Evolutionary conservation across 2,329 filamentous ascomycete species (phyloP).

Genomic region (Talaromyces rugulosus): DNA sequence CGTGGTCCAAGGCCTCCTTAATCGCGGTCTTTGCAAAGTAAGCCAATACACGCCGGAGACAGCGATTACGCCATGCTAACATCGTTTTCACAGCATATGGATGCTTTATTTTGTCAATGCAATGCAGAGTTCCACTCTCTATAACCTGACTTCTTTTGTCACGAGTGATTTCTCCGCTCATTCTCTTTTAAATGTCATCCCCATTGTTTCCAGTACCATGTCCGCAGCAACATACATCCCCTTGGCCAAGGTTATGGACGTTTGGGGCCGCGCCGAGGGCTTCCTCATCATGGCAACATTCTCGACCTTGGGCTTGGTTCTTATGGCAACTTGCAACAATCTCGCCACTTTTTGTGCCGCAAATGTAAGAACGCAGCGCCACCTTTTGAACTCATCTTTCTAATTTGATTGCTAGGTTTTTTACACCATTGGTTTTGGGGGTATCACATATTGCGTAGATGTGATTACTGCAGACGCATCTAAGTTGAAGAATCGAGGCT

Average conservation of each 20-base stretch:
- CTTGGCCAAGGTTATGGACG: constrained; percentile 57
- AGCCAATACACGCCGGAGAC: neutral
- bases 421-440: constrained; percentile 53
- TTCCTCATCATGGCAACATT: constrained; percentile 44
- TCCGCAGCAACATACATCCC: constrained; percentile 55
- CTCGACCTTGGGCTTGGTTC: constrained; percentile 45
- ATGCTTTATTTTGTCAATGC: constrained; percentile 33
- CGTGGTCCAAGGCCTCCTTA: constrained; percentile 39
- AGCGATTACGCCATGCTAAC: neutral
- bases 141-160: constrained; percentile 36
- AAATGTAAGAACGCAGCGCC: constrained; percentile 36
- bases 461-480: constrained; percentile 62
- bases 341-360: constrained; percentile 59
- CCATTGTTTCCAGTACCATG: constrained; percentile 51
- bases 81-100: constrained; percentile 26
- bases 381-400: neutral
- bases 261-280: constrained; percentile 57
- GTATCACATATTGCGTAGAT: constrained; percentile 51
- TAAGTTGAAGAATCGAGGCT: constrained; percentile 53
- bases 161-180: constrained; percentile 49
- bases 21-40: constrained; percentile 45
- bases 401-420: constrained; percentile 31
- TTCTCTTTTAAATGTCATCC: constrained; percentile 49
- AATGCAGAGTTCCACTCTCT: constrained; percentile 28
- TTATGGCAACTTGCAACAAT: constrained; percentile 58